These are phyloP conservation scores for Myriangium duriaei DNA, from an alignment of 2,329 filamentous ascomycete genomes.

Conservation along the genomic window DNA sequence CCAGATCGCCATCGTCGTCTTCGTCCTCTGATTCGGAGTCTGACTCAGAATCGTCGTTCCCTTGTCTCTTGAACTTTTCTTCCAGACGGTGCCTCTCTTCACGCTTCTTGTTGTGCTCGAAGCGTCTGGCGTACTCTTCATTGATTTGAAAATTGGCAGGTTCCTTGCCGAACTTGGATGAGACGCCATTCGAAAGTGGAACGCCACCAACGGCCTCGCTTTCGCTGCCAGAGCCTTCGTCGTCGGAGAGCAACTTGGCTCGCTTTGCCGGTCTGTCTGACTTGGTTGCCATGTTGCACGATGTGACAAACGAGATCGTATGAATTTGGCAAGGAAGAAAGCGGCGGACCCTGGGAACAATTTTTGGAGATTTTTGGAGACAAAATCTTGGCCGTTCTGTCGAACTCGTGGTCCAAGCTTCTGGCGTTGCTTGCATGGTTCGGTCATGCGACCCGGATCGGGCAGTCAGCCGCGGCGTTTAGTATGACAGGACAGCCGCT, in stretches of 20 bases:
- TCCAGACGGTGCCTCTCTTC: conserved; percentile 76
- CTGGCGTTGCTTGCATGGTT: no score
- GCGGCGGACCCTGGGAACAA: no score
- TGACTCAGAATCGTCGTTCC: conserved; percentile 47
- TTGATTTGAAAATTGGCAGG: conserved; percentile 49
- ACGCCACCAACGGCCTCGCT: conserved; percentile 15
- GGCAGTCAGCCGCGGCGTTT: not conserved
- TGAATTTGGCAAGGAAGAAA: no score
- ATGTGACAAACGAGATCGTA: no score
- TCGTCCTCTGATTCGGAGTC: conserved; percentile 63
- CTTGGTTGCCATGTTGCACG: conserved; percentile 10
- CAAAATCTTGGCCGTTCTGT: no score
- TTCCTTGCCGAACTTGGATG: conserved; percentile 45
- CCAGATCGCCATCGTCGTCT: conserved; percentile 80
- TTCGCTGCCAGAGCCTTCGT: conserved; percentile 15
- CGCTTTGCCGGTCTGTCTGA: conserved; percentile 19
- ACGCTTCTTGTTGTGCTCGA: conserved; percentile 95
- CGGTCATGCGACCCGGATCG: no score
- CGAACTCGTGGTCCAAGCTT: no score
- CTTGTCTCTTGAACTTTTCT: conserved; percentile 59
- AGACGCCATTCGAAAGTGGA: conserved; percentile 11
- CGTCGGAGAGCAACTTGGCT: conserved; percentile 20
- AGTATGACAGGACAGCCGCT: not conserved
- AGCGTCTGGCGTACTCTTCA: conserved; percentile 73
- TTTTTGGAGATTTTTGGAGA: conserved; percentile 8